Conservation (phyloP, 2,329 filamentous ascomycete species). For the Stachybotrys elegans region DNA sequence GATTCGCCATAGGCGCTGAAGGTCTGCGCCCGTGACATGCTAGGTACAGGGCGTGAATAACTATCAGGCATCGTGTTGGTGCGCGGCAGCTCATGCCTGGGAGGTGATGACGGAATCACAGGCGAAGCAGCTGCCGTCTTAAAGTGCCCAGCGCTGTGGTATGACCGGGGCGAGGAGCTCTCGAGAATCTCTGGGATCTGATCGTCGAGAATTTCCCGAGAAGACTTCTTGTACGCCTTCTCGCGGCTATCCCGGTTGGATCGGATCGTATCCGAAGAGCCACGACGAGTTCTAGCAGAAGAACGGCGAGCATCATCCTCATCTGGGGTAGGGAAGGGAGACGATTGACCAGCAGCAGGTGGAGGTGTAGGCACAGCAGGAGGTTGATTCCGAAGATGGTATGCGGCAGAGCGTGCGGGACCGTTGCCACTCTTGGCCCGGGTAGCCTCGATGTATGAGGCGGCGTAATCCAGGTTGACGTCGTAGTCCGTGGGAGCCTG, state of each 20-base stretch:
- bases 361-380: constrained; percentile 31
- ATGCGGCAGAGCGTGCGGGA: constrained; percentile 15
- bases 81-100: constrained; percentile 24
- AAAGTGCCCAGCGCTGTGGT: constrained; percentile 18
- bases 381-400: constrained; percentile 19
- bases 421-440: constrained; percentile 15
- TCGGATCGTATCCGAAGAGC: constrained; percentile 18
- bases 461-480: constrained; percentile 16
- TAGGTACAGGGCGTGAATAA: constrained; percentile 22
- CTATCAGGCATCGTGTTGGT: constrained; percentile 30
- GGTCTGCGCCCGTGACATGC: constrained; percentile 26
- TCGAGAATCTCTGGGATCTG: constrained; percentile 16
- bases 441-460: constrained; percentile 26
- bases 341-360: constrained; percentile 18
- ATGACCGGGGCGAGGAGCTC: constrained; percentile 24
- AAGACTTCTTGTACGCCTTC: constrained; percentile 24
- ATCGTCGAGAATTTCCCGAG: constrained; percentile 26
- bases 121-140: constrained; percentile 20
- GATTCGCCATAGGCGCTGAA: constrained; percentile 21
- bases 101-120: constrained; percentile 24
- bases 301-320: constrained; percentile 28
- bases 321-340: constrained; percentile 22
- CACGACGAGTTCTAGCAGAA: constrained; percentile 25
- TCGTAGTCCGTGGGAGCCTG: constrained; percentile 18
- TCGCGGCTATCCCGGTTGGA: constrained; percentile 18